Evolutionary conservation across 768 basidiomycete species (phyloP).

Genomic region (Lactifluus pinguis): DNA sequence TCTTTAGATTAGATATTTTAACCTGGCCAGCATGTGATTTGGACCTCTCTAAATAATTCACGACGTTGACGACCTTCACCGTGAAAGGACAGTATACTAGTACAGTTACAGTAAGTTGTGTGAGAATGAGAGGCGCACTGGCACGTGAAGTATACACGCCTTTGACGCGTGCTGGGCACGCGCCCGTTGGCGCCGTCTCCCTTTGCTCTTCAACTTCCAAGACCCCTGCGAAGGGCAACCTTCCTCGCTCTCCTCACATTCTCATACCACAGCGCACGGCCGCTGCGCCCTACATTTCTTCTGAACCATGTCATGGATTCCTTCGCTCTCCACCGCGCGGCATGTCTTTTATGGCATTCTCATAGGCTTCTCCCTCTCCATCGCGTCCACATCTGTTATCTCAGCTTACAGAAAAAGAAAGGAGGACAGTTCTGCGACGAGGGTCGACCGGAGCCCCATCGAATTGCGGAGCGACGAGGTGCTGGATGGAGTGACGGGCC

Average conservation of each 20-base stretch:
- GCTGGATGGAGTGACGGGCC: slow-evolving; percentile 67
- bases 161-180: slow-evolving; percentile 23
- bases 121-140: background rate
- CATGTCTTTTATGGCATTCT: slow-evolving; percentile 46
- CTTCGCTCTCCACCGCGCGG: slow-evolving; percentile 23
- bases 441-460: slow-evolving; percentile 45
- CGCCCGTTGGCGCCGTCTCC: background rate
- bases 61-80: background rate
- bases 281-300: slow-evolving; percentile 3
- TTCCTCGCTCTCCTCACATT: background rate
- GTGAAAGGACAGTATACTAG: background rate
- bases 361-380: slow-evolving; percentile 67
- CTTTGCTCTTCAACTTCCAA: background rate
- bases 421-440: slow-evolving; percentile 31
- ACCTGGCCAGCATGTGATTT: background rate
- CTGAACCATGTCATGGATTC: slow-evolving; percentile 20
- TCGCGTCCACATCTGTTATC: slow-evolving; percentile 59
- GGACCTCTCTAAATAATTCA: background rate
- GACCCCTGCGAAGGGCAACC: background rate
- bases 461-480: slow-evolving; percentile 71
- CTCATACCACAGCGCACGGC: slow-evolving; percentile 9
- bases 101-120: background rate
- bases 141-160: background rate
- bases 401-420: slow-evolving; percentile 44
- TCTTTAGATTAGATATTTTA: background rate